These are phyloP conservation scores for Cryptosporidium sp. DNA, from an alignment of 169 alveolate genomes.

Conservation along the genomic window DNA sequence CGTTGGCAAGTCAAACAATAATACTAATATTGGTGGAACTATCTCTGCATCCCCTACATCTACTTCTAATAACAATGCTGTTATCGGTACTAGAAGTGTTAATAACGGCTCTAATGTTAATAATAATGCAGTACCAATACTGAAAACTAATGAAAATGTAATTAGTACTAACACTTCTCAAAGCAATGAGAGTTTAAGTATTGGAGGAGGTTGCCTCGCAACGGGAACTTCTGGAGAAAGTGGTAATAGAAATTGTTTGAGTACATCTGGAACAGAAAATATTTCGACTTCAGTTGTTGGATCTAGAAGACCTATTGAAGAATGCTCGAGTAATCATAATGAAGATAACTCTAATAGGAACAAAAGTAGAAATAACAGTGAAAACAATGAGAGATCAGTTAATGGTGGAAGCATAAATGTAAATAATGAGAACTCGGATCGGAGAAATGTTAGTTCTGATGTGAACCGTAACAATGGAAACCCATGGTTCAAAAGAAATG, in stretches of 20 bases:
- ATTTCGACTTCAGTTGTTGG: neutral
- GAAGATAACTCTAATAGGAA: neutral
- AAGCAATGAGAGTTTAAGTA: neutral
- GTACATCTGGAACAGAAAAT: neutral
- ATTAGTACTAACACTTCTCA: neutral
- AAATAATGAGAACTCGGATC: neutral
- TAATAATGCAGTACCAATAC: neutral
- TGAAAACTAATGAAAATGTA: neutral
- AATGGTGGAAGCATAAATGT: neutral
- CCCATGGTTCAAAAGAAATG: constrained; percentile 63
- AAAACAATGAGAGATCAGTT: neutral
- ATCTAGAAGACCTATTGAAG: neutral
- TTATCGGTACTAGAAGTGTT: neutral
- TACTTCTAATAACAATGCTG: neutral
- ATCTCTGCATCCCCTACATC: neutral
- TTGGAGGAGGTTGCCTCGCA: neutral
- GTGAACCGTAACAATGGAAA: constrained; percentile 1
- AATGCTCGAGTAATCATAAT: neutral
- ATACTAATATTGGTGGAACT: neutral
- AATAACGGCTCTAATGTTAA: neutral
- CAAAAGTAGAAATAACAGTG: neutral
- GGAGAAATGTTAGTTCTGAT: constrained; percentile 7
- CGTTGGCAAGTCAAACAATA: neutral
- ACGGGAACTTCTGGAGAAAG: neutral
- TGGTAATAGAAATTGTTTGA: neutral